Evolutionary conservation across 305 asterid species (phyloP).

Genomic region (Solanum hybrid): DNA sequence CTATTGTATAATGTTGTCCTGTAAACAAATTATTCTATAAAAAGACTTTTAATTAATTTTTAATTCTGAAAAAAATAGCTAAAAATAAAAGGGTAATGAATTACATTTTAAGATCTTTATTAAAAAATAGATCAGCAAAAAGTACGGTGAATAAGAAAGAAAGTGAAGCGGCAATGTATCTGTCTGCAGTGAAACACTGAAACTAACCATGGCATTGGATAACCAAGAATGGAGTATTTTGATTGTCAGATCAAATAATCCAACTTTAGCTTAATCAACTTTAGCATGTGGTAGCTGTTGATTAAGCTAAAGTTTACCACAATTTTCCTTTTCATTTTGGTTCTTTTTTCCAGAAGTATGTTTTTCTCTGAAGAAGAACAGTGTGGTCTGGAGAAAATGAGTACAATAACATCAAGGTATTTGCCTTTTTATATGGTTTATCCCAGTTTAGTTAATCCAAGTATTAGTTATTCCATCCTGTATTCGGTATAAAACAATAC

Average conservation of each 20-base stretch:
- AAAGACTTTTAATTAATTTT: not conserved
- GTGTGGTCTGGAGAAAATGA: not conserved
- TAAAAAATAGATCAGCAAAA: not conserved
- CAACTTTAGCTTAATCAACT: not conserved
- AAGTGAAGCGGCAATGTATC: not conserved
- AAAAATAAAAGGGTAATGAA: not conserved
- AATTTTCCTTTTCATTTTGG: not conserved
- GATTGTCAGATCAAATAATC: not conserved
- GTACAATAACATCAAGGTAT: not conserved
- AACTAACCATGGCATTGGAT: not conserved
- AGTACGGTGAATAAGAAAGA: not conserved
- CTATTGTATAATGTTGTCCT: not conserved
- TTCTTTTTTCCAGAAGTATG: not conserved
- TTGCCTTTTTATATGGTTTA: not conserved
- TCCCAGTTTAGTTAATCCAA: not conserved
- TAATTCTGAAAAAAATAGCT: not conserved
- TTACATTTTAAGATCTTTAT: not conserved
- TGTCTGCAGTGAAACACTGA: not conserved
- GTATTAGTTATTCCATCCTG: not conserved
- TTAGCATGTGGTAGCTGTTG: not conserved
- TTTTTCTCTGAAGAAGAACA: not conserved
- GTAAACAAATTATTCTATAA: not conserved
- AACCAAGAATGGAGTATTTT: not conserved
- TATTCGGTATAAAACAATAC: not conserved
- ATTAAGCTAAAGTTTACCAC: not conserved